Conservation (phyloP, 2,329 filamentous ascomycete species). For the Diaporthe ilicicola region DNA sequence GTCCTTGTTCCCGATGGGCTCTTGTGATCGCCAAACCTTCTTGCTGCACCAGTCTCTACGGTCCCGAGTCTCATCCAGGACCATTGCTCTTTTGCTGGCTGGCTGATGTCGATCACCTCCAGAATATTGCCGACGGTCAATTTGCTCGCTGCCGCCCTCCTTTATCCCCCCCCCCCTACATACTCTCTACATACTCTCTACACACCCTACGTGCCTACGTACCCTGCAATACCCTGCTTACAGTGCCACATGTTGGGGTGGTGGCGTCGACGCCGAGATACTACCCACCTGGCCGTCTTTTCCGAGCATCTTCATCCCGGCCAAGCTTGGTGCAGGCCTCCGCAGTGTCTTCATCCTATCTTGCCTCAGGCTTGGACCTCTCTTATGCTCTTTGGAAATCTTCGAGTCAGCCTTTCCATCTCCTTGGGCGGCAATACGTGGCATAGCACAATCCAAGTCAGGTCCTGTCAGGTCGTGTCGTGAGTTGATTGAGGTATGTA, state of each 20-base stretch:
- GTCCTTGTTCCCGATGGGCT: conserved; percentile 1
- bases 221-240: background rate
- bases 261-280: background rate
- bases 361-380: background rate
- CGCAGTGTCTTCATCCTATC: background rate
- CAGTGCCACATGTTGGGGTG: background rate
- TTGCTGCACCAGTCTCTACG: conserved; percentile 10
- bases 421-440: background rate
- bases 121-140: conserved; percentile 22
- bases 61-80: conserved; percentile 13
- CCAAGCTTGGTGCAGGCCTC: background rate
- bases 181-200: background rate
- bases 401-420: background rate
- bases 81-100: conserved; percentile 5
- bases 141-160: background rate
- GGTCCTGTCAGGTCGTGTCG: background rate
- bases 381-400: background rate
- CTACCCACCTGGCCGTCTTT: background rate
- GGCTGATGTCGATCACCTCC: conserved; percentile 22
- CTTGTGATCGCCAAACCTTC: conserved; percentile 20
- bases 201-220: background rate
- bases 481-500: conserved; percentile 19
- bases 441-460: background rate
- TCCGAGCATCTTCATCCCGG: background rate
- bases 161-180: background rate